Evolutionary conservation across 2,329 filamentous ascomycete genomes (phyloP).

Genomic region (Sphaerulina vaccinii): DNA sequence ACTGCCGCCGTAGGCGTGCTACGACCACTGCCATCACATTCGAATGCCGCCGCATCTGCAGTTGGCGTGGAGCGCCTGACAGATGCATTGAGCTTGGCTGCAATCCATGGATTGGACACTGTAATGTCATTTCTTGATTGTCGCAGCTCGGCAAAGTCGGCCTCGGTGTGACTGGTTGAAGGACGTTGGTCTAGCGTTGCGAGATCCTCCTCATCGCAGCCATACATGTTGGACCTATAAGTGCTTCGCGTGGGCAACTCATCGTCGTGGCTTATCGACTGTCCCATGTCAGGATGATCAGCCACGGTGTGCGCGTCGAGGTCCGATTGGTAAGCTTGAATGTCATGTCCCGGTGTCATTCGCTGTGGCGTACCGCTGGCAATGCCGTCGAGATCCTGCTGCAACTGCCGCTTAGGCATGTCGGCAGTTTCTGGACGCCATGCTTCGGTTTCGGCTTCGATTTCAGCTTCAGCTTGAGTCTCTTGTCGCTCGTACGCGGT

Average conservation of each 20-base stretch:
- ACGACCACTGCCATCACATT: not conserved
- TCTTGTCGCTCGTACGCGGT: slow-evolving; percentile 22
- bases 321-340: not conserved
- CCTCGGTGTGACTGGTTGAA: slow-evolving; percentile 18
- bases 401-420: slow-evolving; percentile 4
- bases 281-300: not conserved
- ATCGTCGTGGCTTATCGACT: not conserved
- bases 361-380: not conserved
- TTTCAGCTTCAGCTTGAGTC: not conserved
- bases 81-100: slow-evolving; percentile 48
- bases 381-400: not conserved
- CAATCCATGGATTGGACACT: slow-evolving; percentile 51
- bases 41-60: not conserved
- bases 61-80: slow-evolving; percentile 1
- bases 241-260: not conserved
- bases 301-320: not conserved
- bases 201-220: slow-evolving; percentile 38
- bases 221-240: slow-evolving; percentile 39
- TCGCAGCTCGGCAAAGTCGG: slow-evolving; percentile 36
- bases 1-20: not conserved
- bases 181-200: slow-evolving; percentile 24
- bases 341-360: not conserved
- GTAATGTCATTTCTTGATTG: slow-evolving; percentile 36
- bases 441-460: no score
- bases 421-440: slow-evolving; percentile 2